Percentiles rank a stretch among this genome's conserved stretches.
Conservation (phyloP, 1,284 basidiomycete genomes). For the Cryptococcus sp. region DNA sequence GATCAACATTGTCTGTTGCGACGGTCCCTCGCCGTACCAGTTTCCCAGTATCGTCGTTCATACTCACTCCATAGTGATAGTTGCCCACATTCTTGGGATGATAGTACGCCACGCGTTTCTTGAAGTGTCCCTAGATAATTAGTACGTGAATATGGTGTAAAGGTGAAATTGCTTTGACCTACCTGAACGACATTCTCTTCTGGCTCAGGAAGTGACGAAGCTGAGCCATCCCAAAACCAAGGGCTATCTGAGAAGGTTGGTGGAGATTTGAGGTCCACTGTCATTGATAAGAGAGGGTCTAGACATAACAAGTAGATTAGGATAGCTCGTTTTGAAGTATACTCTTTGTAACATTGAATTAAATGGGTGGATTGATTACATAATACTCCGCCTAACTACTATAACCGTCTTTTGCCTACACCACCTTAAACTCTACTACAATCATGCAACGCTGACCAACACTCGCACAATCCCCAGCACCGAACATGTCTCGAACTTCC, state of each 20-base stretch:
- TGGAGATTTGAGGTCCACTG: constrained; percentile 21
- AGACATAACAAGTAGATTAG: neutral
- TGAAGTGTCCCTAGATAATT: constrained; percentile 66
- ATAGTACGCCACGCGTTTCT: constrained; percentile 90
- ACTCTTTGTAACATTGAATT: neutral
- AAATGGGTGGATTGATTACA: neutral
- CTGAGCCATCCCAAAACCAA: constrained; percentile 46
- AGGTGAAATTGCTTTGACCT: constrained; percentile 3
- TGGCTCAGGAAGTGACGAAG: constrained; percentile 36
- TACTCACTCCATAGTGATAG: constrained; percentile 85
- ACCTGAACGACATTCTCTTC: constrained; percentile 41
- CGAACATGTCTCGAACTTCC: constrained; percentile 4
- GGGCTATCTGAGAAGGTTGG: constrained; percentile 49
- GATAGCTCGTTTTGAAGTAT: neutral
- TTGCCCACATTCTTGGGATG: constrained; percentile 90
- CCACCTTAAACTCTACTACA: neutral
- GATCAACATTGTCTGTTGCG: too few relatives aligned
- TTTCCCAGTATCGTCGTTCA: too few relatives aligned
- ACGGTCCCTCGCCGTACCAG: too few relatives aligned
- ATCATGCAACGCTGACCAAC: neutral
- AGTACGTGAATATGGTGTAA: too few relatives aligned
- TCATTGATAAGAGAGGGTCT: neutral
- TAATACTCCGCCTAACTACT: neutral
- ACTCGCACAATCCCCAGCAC: too few relatives aligned
- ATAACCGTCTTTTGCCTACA: neutral